Base-by-base conservation (phyloP, 164 flowering plant genomes). In the Brasenia schreberi region DNA sequence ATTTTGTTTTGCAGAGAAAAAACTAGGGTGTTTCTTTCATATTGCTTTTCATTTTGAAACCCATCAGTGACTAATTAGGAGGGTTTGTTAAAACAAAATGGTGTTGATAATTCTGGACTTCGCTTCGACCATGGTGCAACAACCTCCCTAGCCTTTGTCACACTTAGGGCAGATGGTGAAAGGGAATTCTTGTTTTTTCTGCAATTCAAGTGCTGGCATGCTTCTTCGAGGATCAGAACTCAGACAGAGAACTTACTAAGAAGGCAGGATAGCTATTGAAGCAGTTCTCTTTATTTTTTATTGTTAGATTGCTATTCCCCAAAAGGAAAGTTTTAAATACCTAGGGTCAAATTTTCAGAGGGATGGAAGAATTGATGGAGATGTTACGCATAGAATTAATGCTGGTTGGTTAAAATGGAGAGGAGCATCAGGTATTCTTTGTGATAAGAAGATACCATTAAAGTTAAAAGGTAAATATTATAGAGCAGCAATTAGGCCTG, bases 181-280 rank as follows among this genome's bases (percentile, higher is more conserved):
- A 84, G 92, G 62, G 92, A 88, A 65, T 86, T 88, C 77, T 59
- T 88, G 81, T 88, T 88, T 88, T 71, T 88, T 76, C 74, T 83
- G 96, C n/a, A 73, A 86, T 74, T 90, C 96, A 45, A 88, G 92
- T 70, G 96, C 96, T 63, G 96, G 85, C 67, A 86, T 88, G 88
- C 90, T 85, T 73, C 80, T 88, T 52, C 74, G n/a, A 61, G 91
- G 84, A 62, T 80, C 85, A 66, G 92, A 88, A 74, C 87, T 88
- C 59, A 23, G 83, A 85, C 65, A 52, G 62, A 33, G 73, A 75
- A 63, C 81, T 88, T 49, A 73, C 84, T 65, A 69, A 79, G 73
- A 62, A 84, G 86, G 94, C 84, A 5, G 42, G 64, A 42, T 49
- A 33, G 4, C 39, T 33, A 4, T 43, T 19, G 58, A 10, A 19